Percentiles rank a stretch among this genome's conserved stretches.
These are phyloP conservation scores for Termitomyces titanicus DNA, from an alignment of 768 basidiomycete genomes.

Conservation along the genomic window DNA sequence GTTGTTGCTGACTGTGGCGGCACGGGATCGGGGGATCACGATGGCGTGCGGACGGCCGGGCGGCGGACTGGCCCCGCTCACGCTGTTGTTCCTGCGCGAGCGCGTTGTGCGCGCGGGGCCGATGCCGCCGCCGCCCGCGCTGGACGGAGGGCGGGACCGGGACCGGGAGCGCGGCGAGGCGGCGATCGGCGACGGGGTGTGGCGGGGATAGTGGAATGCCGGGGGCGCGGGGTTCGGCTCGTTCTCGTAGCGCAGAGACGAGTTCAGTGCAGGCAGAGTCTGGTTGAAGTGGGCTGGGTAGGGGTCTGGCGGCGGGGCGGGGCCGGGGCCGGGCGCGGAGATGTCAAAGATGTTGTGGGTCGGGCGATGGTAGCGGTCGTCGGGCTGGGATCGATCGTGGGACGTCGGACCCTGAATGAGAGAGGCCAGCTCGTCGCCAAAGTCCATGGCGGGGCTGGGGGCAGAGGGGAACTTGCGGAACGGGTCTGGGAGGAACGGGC, in stretches of 20 bases:
- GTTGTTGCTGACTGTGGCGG: conserved; percentile 19
- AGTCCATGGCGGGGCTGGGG: conserved; percentile 41
- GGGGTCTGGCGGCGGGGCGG: conserved; percentile 25
- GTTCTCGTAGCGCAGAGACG: conserved; percentile 48
- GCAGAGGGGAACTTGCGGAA: conserved; percentile 49
- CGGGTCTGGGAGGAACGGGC: conserved; percentile 48
- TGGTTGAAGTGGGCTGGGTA: conserved; percentile 41
- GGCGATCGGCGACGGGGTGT: conserved; percentile 28
- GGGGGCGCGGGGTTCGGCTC: conserved; percentile 30
- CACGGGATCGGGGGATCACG: conserved; percentile 47
- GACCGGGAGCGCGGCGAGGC: conserved; percentile 37
- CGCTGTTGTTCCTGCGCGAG: conserved; percentile 54
- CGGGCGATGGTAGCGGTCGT: conserved; percentile 20
- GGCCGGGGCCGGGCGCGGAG: conserved; percentile 38
- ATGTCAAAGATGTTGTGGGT: conserved; percentile 63
- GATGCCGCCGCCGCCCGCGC: conserved; percentile 23
- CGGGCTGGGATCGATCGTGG: neutral
- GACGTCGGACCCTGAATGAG: conserved; percentile 28
- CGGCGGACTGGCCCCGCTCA: conserved; percentile 56
- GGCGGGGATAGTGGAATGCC: conserved; percentile 26
- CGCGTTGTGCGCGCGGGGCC: conserved; percentile 56
- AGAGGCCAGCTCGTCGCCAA: conserved; percentile 67
- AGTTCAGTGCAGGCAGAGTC: conserved; percentile 48
- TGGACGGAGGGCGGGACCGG: conserved; percentile 35
- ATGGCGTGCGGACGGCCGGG: conserved; percentile 61